A percentile compares a stretch with the other conserved stretches of the same genome.
These are phyloP conservation scores for Exophiala sideris DNA, from an alignment of 2,329 filamentous ascomycete genomes.

Conservation along the genomic window DNA sequence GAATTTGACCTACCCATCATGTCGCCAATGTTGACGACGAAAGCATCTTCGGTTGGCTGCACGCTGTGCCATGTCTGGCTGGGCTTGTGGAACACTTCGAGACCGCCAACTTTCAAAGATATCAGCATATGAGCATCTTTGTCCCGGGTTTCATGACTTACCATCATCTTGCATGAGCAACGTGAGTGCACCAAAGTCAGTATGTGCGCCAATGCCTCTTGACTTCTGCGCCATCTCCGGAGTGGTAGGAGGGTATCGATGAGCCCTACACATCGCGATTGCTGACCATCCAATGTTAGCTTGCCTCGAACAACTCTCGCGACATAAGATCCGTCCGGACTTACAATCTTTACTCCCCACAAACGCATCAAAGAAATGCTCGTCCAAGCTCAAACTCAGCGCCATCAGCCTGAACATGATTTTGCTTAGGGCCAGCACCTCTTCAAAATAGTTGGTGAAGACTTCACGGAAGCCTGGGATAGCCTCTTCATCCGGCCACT, in stretches of 20 bases:
- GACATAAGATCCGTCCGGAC: slow-evolving; percentile 37
- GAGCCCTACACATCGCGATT: slow-evolving; percentile 9
- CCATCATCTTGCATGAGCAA: slow-evolving; percentile 51
- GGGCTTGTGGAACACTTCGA: slow-evolving; percentile 50
- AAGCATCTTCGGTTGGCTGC: slow-evolving; percentile 44
- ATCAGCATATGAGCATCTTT: slow-evolving; percentile 46
- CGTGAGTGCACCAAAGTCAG: slow-evolving; percentile 58
- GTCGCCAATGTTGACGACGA: slow-evolving; percentile 42
- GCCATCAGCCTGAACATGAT: slow-evolving; percentile 53
- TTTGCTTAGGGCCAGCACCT: slow-evolving; percentile 50
- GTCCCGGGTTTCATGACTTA: slow-evolving; percentile 27
- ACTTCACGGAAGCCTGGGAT: slow-evolving; percentile 44
- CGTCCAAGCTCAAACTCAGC: slow-evolving; percentile 51
- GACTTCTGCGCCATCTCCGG: slow-evolving; percentile 32
- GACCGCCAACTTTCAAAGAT: slow-evolving; percentile 42
- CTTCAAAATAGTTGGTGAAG: slow-evolving; percentile 46
- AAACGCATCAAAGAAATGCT: slow-evolving; percentile 55
- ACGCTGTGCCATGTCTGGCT: slow-evolving; percentile 46
- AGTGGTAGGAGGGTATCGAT: slow-evolving; percentile 10
- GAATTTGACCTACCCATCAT: slow-evolving; percentile 35
- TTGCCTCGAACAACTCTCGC: slow-evolving; percentile 38
- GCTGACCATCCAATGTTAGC: slow-evolving; percentile 31
- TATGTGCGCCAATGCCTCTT: slow-evolving; percentile 28
- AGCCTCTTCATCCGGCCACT: slow-evolving; percentile 18
- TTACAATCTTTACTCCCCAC: slow-evolving; percentile 33